Conservation (phyloP, 805 yeast genomes). For the Barnettozyma sp. region DNA sequence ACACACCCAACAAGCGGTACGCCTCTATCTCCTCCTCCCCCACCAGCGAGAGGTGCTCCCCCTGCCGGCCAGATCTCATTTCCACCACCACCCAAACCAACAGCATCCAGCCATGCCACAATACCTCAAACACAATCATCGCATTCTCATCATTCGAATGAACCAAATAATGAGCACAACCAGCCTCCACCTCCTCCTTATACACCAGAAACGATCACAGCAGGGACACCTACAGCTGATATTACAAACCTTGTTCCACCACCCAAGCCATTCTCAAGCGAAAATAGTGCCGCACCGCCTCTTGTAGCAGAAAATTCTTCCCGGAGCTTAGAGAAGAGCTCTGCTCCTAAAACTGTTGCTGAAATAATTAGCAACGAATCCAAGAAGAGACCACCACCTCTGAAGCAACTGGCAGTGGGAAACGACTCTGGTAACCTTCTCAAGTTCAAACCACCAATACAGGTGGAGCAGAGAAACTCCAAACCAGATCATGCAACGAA, state of each 20-base stretch:
- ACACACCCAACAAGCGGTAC: not conserved
- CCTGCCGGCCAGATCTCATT: conserved; percentile 9
- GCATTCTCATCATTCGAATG: not conserved
- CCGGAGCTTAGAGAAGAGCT: too few relatives aligned
- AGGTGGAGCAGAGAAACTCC: too few relatives aligned
- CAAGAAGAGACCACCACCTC: conserved; percentile 10
- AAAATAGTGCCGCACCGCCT: not conserved
- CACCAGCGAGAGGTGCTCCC: conserved; percentile 4
- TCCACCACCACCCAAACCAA: conserved; percentile 20
- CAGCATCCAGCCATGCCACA: conserved; percentile 1
- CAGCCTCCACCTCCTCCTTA: conserved; percentile 5
- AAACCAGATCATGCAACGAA: not conserved
- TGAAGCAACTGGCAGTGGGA: too few relatives aligned
- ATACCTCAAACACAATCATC: too few relatives aligned
- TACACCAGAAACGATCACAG: not conserved
- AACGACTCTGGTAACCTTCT: too few relatives aligned
- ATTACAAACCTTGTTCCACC: conserved; percentile 17
- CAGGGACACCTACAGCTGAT: not conserved
- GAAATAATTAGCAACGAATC: too few relatives aligned
- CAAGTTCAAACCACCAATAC: too few relatives aligned
- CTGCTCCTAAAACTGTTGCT: too few relatives aligned
- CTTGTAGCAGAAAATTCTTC: not conserved
- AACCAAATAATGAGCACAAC: not conserved
- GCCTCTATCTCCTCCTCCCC: conserved; percentile 4
- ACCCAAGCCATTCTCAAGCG: conserved; percentile 19